These are phyloP conservation scores for Oryza meridionalis DNA, from an alignment of 176 grass and related monocot genomes.

Conservation along the genomic window DNA sequence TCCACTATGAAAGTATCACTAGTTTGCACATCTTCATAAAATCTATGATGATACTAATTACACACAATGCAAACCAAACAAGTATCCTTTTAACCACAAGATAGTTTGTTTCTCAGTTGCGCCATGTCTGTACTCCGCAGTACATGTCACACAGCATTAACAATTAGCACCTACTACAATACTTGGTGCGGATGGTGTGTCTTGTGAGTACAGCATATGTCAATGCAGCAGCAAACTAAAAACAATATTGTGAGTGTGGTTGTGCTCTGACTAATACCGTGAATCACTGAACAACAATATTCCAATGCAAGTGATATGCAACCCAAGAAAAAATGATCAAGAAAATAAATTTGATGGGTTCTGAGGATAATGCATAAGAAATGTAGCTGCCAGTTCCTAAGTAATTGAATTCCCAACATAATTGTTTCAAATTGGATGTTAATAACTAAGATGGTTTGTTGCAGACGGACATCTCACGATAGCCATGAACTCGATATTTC, in stretches of 20 bases:
- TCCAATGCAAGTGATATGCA: neutral
- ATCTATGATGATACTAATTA: neutral
- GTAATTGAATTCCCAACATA: neutral
- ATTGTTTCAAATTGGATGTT: conserved; percentile 6
- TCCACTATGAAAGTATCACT: conserved; percentile 26
- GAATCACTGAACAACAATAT: neutral
- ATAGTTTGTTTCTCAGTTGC: neutral
- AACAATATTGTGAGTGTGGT: neutral
- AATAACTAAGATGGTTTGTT: neutral
- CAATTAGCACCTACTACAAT: conserved; percentile 12
- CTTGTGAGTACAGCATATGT: neutral
- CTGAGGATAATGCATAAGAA: no score
- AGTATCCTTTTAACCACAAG: conserved; percentile 5
- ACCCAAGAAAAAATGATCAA: neutral
- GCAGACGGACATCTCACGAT: neutral
- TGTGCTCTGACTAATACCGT: neutral
- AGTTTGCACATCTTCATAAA: conserved; percentile 23
- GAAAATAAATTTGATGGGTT: conserved; percentile 20
- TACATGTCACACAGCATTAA: conserved; percentile 26
- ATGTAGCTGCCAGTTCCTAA: conserved; percentile 13
- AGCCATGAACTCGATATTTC: neutral
- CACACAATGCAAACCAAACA: neutral
- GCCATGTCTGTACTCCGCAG: neutral
- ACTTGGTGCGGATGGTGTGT: neutral
- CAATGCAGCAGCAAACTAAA: neutral